Evolutionary conservation across 441 rosid genomes (phyloP).

Genomic region (Rhodomyrtus psidioides): DNA sequence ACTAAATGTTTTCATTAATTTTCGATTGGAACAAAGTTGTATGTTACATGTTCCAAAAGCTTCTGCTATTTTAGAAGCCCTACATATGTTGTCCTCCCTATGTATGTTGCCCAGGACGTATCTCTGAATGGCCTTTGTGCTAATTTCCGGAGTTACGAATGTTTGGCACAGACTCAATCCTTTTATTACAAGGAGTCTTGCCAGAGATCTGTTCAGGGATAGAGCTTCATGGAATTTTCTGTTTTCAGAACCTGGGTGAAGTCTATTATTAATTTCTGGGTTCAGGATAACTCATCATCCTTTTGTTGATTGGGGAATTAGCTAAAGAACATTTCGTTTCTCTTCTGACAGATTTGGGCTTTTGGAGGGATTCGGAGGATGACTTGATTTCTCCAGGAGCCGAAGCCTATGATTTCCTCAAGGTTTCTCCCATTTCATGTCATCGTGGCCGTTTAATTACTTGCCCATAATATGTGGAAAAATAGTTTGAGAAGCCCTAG

Average conservation of each 20-base stretch:
- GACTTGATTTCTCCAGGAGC: constrained; percentile 18
- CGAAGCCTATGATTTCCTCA: neutral
- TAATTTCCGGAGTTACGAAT: neutral
- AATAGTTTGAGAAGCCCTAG: neutral
- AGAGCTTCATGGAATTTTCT: neutral
- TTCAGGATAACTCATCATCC: neutral
- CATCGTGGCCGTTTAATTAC: neutral
- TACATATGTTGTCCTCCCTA: neutral
- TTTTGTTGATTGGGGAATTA: neutral
- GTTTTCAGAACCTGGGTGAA: neutral
- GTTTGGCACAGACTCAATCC: neutral
- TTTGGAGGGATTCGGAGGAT: constrained; percentile 86
- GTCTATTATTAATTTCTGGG: neutral
- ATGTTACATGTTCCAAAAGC: neutral
- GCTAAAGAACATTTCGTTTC: neutral
- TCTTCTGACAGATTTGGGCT: constrained; percentile 68
- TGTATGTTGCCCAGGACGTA: neutral
- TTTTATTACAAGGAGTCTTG: neutral
- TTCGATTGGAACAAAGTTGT: neutral
- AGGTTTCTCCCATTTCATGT: neutral
- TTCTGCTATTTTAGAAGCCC: neutral
- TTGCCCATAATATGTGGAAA: neutral
- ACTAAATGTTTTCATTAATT: neutral
- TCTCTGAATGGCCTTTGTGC: neutral
- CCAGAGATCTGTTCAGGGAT: neutral